Evolutionary conservation across 495 filamentous ascomycete genomes (phyloP), one percentile per base, ranked within the genome.

Genomic region (Astrothelium subdiscretum): DNA sequence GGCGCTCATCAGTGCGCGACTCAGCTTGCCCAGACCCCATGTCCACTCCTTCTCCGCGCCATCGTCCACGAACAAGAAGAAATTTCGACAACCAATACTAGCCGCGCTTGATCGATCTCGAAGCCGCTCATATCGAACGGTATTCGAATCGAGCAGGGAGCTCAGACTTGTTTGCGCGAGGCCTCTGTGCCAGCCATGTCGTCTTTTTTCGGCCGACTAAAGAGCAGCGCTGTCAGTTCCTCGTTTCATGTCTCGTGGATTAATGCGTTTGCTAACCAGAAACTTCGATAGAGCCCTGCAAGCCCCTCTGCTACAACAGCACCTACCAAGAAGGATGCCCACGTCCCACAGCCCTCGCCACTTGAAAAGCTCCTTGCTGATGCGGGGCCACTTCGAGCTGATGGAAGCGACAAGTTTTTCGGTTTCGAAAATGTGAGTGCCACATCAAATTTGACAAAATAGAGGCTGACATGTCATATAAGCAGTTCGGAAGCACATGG

Each of bases 371-470:
- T 90, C 73, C 74, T 97, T 32, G 80, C 82, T 65, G 88, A 91
- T 72, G 83, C 90, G 58, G 90, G 91, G 13, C 80, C 91, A 0
- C 75, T 92, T 62, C 83, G 91, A 63, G 77, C 77, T 40, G 92
- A 98, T 78, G 94, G 95, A 24, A 97, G 88, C 73, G 94, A 98
- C 75, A 96, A 96, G 79, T 97, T 95, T 76, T 97, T 92, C 78
- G 94, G 95, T 2, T 86, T 97, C 79, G 94, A 97, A 75, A 98
- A 98, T 78, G 91, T 97, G 79, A 80, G 89, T 74, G 18, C 4
- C 2, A 57, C 54, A 13, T 32, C 48, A 59, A 35, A 57, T 60
- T n/a, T 35, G 24, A 59, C 22, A 18, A n/a, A 63, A 59, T 31
- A 31, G 31, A n/a, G 31, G 38, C 61, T 66, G 59, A 66, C 71